Evolutionary conservation across 805 yeast species (phyloP), one percentile per base, ranked within the genome.

Genomic region (Sugiyamaella floridensis): DNA sequence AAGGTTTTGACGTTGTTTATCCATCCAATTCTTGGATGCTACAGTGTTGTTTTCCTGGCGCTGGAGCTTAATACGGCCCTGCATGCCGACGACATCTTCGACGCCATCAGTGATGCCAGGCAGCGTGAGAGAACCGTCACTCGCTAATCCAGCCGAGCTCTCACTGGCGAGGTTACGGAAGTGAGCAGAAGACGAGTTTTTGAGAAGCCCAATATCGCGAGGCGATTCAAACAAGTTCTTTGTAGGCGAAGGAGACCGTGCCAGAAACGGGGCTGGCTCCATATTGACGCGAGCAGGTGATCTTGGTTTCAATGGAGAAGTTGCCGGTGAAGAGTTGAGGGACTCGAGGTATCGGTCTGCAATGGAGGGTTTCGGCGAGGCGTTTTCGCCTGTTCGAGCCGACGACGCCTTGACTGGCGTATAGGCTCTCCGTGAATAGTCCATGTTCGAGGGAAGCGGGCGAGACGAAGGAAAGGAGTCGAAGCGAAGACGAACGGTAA

Each of bases 1-100:
- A 40, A 73, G 53, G 52, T 68, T 68, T 54, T 72, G 64, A 7
- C 77, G 67, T 56, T 73, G 73, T 45, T 60, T 63, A 55, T 74
- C 77, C 73, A 68, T 67, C 71, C 70, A 67, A 52, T 62, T 63
- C 43, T 52, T 53, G 32, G 68, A 62, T 4, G 70, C 63, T 3
- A 48, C 37, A 26, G 61, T 49, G 22, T 60, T 54, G 22, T 58
- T 59, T 43, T 66, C 66, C 47, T 56, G 54, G 51, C 65, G 60
- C 58, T 67, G 70, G 12, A 69, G 56, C 19, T 69, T 60, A 26
- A 63, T 56, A 18, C 70, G 60, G 1, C 69, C 65, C 46, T 64
- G 59, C 60, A 68, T 18, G 50, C 72, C 65, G 15, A 64, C 47
- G 37, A 62, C 65, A 55, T 69, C 69, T 42, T 67, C 63, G 48